These are phyloP conservation scores for Dictyostelium citrinum DNA, from an alignment of 78 protist genomes.

Conservation along the genomic window DNA sequence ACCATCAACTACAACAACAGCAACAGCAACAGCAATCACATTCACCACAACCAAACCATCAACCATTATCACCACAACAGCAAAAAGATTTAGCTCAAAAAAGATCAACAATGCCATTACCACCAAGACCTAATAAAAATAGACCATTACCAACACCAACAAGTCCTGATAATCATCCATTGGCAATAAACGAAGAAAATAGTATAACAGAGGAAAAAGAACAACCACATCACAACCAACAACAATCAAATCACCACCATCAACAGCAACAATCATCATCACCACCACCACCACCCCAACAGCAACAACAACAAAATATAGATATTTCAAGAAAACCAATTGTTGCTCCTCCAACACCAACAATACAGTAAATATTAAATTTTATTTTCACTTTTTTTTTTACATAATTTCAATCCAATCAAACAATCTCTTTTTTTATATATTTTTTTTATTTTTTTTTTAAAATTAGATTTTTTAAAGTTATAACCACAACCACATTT, in stretches of 20 bases:
- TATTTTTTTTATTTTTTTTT: too few species aligned
- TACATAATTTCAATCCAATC: neutral
- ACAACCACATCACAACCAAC: neutral
- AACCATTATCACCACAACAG: neutral
- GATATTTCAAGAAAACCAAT: neutral
- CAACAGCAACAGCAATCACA: neutral
- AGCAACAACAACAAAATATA: neutral
- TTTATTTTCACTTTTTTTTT: too few species aligned
- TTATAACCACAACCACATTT: too few species aligned
- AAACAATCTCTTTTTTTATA: neutral
- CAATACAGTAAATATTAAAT: neutral
- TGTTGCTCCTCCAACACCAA: neutral
- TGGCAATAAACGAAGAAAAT: neutral
- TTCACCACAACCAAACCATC: neutral
- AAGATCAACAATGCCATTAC: neutral
- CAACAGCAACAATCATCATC: neutral
- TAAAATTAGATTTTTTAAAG: too few species aligned
- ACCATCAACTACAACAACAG: neutral
- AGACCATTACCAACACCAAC: neutral
- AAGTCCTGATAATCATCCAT: neutral
- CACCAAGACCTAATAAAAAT: neutral
- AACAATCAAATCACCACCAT: neutral
- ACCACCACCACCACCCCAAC: neutral
- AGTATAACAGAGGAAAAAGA: neutral
- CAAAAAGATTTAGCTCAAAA: neutral